Base-by-base conservation (phyloP, 1,284 basidiomycete genomes). In the Trametes pubescens region DNA sequence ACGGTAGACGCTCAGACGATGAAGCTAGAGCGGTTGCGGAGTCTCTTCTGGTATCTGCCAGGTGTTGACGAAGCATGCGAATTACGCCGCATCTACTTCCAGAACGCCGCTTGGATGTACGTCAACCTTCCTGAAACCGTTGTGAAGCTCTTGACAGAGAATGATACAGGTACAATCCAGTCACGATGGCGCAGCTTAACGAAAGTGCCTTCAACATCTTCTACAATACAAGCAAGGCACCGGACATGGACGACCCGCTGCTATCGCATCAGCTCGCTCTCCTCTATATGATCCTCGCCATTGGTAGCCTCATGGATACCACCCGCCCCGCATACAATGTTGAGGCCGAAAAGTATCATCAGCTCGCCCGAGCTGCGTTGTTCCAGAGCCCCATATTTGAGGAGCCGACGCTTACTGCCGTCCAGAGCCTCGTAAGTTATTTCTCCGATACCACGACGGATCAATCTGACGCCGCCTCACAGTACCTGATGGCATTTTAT, bases 401-500 rank as follows among this genome's bases (percentile, higher is more conserved):
- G 69, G 86, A 90, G 61, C 90, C 90, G 7, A 91, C 91, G 0
- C 80, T 91, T 35, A 85, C 82, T 65, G 87, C 90, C 32, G 88
- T 92, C 16, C 90, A 92, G 73, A 81, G 88, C 22, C 76, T 92
- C 76, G 90, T 89, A 75, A 71, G 86, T 11, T 11, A n/a, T 79
- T 35, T 46, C 10, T 6, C 26, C 18, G 35, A 29, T 6, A 22
- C 26, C 18, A 16, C 13, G 24, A 49, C n/a, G 40, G 7, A n/a
- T 10, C 9, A 9, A 26, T 11, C 43, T 64, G n/a, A 61, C 24
- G 32, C 21, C 43, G 29, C 46, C 9, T 46, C 1, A 26, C 69
- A 92, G 90, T 90, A 86, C 74, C 79, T 92, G 67, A 92, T 92
- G 89, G 86, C 88, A 1, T 91, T 86, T 73, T 92, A 91, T 71